A percentile compares a stretch with the other conserved stretches of the same genome.
phyloP scores from a whole-genome alignment of 345 rosid genomes.

The Syzygium aqueum region DNA sequence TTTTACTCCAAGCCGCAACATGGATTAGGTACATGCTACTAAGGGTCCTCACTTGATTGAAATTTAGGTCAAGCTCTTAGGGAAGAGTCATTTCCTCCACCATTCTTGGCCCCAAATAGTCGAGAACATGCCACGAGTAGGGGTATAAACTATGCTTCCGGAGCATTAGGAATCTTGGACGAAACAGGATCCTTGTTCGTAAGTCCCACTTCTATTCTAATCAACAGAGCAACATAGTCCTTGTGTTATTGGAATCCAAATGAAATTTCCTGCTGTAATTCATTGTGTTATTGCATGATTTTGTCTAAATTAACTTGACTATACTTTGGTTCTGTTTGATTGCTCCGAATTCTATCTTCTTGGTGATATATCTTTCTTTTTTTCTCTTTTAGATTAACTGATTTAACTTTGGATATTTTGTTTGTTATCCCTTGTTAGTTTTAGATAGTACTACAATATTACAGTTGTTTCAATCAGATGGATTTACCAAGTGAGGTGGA shows the following conservation, averaged over 20 bases:
- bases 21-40: not conserved
- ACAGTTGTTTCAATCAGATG: not conserved
- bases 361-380: too few relatives aligned
- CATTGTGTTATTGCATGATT: not conserved
- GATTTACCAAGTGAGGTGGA: not conserved
- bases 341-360: not conserved
- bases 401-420: not conserved
- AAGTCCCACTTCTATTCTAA: constrained; percentile 3
- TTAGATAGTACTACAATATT: not conserved
- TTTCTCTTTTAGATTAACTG: not conserved
- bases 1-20: not conserved
- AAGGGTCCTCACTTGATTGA: not conserved
- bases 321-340: not conserved
- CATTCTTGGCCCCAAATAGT: constrained; percentile 32
- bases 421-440: not conserved
- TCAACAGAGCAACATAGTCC: not conserved
- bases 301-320: not conserved
- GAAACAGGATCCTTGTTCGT: constrained; percentile 40
- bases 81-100: constrained; percentile 32
- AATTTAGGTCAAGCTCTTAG: constrained; percentile 38
- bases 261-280: not conserved
- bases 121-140: constrained; percentile 11
- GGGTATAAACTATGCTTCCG: constrained; percentile 53
- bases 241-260: not conserved
- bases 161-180: constrained; percentile 48